phyloP scores from a whole-genome alignment of 768 basidiomycete genomes.

The Termitomyces sp. region DNA sequence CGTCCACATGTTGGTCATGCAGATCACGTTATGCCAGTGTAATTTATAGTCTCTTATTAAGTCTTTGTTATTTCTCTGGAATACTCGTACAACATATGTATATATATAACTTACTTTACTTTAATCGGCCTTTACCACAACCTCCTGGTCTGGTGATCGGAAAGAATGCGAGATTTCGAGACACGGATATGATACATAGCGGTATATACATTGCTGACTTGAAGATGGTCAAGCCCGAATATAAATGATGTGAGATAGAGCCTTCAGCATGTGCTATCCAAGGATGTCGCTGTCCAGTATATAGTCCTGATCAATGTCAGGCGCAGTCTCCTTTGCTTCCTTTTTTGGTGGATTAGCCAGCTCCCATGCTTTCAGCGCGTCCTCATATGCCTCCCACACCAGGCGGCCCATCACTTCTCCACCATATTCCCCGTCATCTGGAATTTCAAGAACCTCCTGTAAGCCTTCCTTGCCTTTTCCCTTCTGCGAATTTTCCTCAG shows the following conservation, averaged over 20 bases:
- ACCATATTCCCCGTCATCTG: slow-evolving; percentile 67
- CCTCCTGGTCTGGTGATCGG: background rate
- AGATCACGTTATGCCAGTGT: background rate
- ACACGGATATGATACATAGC: background rate
- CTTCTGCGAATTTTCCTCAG: slow-evolving; percentile 20
- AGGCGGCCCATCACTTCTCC: slow-evolving; percentile 62
- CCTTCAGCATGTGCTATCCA: slow-evolving; percentile 5
- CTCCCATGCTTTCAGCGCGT: slow-evolving; percentile 64
- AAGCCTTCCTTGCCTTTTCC: slow-evolving; percentile 17
- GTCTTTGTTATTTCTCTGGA: background rate
- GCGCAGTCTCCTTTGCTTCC: slow-evolving; percentile 7
- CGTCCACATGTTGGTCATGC: background rate
- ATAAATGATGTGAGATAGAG: background rate
- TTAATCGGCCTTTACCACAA: background rate
- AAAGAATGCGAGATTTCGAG: background rate
- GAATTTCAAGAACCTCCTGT: slow-evolving; percentile 33
- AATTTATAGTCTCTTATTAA: background rate
- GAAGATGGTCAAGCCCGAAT: background rate
- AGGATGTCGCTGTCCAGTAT: background rate
- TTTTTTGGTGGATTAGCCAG: slow-evolving; percentile 25
- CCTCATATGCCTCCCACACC: slow-evolving; percentile 78
- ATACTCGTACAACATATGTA: background rate
- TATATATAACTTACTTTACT: background rate
- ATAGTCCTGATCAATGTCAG: slow-evolving; percentile 11
- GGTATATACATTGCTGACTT: background rate